A percentile compares a stretch with the other conserved stretches of the same genome.
These are phyloP conservation scores for Trifolium fragiferum DNA, from an alignment of 306 rosid genomes.

Conservation along the genomic window DNA sequence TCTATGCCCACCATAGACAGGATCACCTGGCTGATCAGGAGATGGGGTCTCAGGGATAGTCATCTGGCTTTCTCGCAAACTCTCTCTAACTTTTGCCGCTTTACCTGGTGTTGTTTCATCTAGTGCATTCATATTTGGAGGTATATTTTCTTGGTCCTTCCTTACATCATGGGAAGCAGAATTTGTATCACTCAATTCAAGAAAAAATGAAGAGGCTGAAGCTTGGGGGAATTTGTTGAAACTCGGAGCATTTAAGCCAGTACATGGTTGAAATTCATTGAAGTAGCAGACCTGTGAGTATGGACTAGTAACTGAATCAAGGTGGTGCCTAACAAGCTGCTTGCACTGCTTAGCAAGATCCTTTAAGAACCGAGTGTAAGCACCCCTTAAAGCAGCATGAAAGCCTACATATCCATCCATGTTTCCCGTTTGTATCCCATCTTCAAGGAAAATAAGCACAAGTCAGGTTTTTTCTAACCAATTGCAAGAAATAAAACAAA, in stretches of 20 bases:
- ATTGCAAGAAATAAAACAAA: conserved; percentile 19
- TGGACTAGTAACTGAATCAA: conserved; percentile 94
- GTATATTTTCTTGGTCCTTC: conserved; percentile 82
- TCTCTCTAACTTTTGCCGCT: conserved; percentile 60
- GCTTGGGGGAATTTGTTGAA: conserved; percentile 55
- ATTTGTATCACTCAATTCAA: conserved; percentile 74
- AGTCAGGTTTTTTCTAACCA: conserved; percentile 34
- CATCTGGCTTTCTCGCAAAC: conserved; percentile 72
- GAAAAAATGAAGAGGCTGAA: conserved; percentile 59
- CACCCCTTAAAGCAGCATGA: conserved; percentile 88
- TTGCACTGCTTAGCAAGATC: conserved; percentile 90
- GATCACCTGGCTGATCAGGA: conserved; percentile 61
- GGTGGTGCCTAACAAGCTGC: conserved; percentile 85
- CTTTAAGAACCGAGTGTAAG: conserved; percentile 72
- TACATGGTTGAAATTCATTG: conserved; percentile 61
- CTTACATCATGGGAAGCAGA: conserved; percentile 47
- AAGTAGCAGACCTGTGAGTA: conserved; percentile 87
- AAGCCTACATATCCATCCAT: conserved; percentile 95
- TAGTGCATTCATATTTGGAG: conserved; percentile 70
- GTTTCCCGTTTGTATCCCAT: conserved; percentile 64
- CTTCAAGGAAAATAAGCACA: conserved; percentile 55
- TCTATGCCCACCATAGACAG: conserved; percentile 50
- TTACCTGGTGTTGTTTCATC: conserved; percentile 85
- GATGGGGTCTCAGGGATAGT: conserved; percentile 87
- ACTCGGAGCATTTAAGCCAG: conserved; percentile 54